Percentiles rank a stretch among this genome's conserved stretches.
Evolutionary conservation across 306 rosid species (phyloP).

Genomic region (Prunus kanzakura): DNA sequence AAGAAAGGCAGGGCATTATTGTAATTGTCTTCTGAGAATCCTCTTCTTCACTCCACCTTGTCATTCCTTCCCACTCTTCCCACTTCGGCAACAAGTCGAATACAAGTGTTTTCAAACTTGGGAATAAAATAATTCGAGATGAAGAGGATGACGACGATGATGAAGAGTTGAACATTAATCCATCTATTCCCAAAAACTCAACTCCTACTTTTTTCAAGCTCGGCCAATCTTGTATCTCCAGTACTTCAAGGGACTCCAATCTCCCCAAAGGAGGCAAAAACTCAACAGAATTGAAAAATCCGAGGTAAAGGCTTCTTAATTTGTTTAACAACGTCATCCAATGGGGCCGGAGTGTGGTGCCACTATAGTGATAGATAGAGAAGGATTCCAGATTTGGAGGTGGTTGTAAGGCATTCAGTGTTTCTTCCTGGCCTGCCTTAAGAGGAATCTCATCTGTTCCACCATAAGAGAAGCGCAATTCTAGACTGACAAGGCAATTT

Average conservation of each 20-base stretch:
- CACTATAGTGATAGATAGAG: rapidly evolving
- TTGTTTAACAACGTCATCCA: no score
- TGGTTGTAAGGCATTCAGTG: not conserved
- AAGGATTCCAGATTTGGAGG: slow-evolving; percentile 1
- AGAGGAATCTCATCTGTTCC: not conserved
- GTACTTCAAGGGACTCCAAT: not conserved
- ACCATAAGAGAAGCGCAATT: not conserved
- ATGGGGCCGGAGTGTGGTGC: no score
- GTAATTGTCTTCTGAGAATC: not conserved
- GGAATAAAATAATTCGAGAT: no score
- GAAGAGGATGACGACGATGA: no score
- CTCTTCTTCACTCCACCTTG: no score
- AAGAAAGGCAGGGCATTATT: not conserved
- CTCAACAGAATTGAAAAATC: rapidly evolving
- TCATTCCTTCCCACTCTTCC: not conserved
- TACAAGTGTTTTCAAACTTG: no score
- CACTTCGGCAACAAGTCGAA: rapidly evolving
- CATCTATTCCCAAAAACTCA: not conserved
- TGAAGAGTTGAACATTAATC: no score
- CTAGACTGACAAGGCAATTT: not conserved
- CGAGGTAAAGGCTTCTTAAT: not conserved
- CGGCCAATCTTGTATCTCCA: no score
- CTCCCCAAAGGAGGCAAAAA: not conserved
- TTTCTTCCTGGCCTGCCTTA: not conserved
- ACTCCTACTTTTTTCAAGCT: not conserved